Conservation (phyloP, 75 land plant species). For the Cupressus sempervirens region DNA sequence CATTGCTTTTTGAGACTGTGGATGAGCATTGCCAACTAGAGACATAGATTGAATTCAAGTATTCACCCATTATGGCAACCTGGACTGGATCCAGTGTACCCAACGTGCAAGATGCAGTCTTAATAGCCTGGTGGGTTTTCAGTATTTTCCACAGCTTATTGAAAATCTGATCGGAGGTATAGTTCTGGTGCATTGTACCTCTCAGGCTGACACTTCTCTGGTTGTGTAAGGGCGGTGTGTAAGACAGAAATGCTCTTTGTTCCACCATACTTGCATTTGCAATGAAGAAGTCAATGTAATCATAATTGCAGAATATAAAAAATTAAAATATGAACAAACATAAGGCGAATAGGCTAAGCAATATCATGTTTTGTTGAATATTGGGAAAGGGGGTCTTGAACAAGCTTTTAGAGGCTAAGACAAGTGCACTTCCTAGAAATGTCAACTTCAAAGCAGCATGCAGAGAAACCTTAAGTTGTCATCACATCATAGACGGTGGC, state of each 20-base stretch:
- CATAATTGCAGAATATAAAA: too few relatives aligned
- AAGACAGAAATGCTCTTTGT: conserved; percentile 60
- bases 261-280: conserved; percentile 88
- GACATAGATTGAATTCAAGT: conserved; percentile 78
- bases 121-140: conserved; percentile 67
- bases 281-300: too few relatives aligned
- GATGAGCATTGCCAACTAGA: conserved; percentile 93
- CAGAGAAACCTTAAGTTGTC: too few relatives aligned
- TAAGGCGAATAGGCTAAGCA: too few relatives aligned
- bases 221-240: conserved; percentile 80
- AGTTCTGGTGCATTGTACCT: conserved; percentile 57
- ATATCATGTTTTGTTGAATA: too few relatives aligned
- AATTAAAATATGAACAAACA: too few relatives aligned
- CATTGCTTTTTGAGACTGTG: conserved; percentile 79
- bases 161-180: conserved; percentile 67
- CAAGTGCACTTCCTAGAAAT: too few relatives aligned
- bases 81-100: conserved; percentile 92
- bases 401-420: too few relatives aligned
- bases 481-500: too few relatives aligned
- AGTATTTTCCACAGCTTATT: conserved; percentile 85
- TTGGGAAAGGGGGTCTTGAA: too few relatives aligned
- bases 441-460: too few relatives aligned
- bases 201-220: conserved; percentile 71
- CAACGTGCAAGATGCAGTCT: conserved; percentile 82
- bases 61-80: conserved; percentile 90